Evolutionary conservation across 1,284 basidiomycete species (phyloP).

Genomic region (Ceratobasidium sp.): DNA sequence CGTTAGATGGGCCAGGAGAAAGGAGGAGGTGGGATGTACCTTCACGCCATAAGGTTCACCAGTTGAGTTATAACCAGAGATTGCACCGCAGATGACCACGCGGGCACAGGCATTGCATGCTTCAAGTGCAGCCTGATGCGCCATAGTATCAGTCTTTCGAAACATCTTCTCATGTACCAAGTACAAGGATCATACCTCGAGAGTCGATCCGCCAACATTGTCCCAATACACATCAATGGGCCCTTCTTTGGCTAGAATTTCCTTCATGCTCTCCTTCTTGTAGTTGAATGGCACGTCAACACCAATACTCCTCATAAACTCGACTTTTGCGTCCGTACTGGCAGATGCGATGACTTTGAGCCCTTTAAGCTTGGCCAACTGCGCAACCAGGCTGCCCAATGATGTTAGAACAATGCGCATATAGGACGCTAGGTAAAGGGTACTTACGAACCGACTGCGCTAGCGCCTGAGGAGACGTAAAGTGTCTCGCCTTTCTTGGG

Average conservation of each 20-base stretch:
- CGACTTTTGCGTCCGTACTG: conserved; percentile 58
- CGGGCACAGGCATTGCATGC: conserved; percentile 49
- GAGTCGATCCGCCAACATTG: conserved; percentile 39
- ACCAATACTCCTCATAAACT: conserved; percentile 56
- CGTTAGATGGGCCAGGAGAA: neutral
- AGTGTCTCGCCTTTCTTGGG: conserved; percentile 65
- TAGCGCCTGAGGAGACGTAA: conserved; percentile 66
- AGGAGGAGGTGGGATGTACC: neutral
- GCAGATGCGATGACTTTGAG: conserved; percentile 58
- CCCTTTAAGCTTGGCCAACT: conserved; percentile 58
- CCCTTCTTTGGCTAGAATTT: conserved; percentile 58
- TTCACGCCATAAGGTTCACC: conserved; percentile 48
- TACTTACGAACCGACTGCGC: conserved; percentile 60
- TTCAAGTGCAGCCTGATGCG: conserved; percentile 46
- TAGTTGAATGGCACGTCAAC: conserved; percentile 58
- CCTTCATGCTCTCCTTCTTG: conserved; percentile 55
- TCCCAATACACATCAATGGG: conserved; percentile 52
- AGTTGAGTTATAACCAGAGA: conserved; percentile 48
- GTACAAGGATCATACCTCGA: conserved; percentile 20
- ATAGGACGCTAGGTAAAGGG: neutral
- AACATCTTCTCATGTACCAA: neutral
- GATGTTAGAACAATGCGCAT: neutral
- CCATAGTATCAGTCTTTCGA: neutral
- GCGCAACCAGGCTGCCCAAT: conserved; percentile 52
- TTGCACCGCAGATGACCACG: conserved; percentile 49